Conservation (phyloP, 345 rosid species). For the Firmiana major region DNA sequence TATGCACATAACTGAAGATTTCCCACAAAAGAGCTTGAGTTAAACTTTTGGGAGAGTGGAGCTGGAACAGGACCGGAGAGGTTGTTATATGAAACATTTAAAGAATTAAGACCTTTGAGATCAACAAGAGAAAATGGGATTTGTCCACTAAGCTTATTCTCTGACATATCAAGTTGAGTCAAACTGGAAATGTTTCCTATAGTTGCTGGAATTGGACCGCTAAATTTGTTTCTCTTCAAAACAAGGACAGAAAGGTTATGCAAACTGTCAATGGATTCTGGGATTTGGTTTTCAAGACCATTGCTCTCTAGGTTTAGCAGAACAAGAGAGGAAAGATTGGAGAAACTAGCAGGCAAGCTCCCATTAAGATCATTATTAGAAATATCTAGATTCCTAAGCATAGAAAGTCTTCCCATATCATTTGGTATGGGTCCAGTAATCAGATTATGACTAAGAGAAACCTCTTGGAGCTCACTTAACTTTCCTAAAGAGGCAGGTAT, state of each 20-base stretch:
- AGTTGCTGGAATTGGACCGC: conserved; percentile 53
- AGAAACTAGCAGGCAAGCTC: conserved; percentile 42
- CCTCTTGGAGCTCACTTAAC: conserved; percentile 46
- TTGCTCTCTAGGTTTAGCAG: conserved; percentile 40
- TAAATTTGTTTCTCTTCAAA: conserved; percentile 53
- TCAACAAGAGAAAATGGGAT: conserved; percentile 57
- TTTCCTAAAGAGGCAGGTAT: conserved; percentile 29
- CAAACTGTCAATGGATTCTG: conserved; percentile 35
- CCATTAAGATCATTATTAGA: conserved; percentile 55
- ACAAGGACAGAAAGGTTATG: conserved; percentile 56
- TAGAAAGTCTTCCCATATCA: conserved; percentile 42
- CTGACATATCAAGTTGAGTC: conserved; percentile 52
- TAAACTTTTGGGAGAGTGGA: conserved; percentile 61
- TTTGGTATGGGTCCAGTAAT: conserved; percentile 52
- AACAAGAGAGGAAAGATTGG: conserved; percentile 42
- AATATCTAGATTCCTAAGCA: conserved; percentile 44
- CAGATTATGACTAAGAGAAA: conserved; percentile 52
- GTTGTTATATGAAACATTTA: conserved; percentile 83
- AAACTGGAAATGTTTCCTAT: conserved; percentile 49
- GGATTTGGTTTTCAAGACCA: conserved; percentile 36
- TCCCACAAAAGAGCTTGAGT: conserved; percentile 66
- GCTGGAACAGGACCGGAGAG: conserved; percentile 86
- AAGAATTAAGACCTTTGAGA: conserved; percentile 47
- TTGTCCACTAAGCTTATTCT: conserved; percentile 59
- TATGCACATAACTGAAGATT: conserved; percentile 81